Conservation (phyloP, 2,329 filamentous ascomycete genomes). For the Nemania sp. region DNA sequence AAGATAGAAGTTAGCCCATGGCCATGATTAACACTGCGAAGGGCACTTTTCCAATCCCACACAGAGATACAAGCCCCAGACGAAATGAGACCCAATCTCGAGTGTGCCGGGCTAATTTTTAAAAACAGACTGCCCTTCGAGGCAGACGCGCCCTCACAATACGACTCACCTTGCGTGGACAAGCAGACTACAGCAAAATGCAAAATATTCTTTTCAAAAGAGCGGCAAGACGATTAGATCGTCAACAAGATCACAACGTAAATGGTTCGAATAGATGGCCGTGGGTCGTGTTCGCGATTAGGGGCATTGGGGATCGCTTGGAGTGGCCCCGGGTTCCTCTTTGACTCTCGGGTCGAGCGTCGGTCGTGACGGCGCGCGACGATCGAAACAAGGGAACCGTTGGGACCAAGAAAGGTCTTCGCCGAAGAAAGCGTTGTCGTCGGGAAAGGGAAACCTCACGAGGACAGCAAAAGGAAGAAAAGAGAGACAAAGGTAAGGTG, state of each 20-base stretch:
- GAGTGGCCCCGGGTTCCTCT: slow-evolving; percentile 29
- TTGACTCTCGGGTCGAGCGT: slow-evolving; percentile 32
- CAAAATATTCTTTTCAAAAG: slow-evolving; percentile 36
- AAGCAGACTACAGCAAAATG: slow-evolving; percentile 32
- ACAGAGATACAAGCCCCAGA: too few species aligned
- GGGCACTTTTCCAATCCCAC: background rate
- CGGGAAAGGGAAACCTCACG: slow-evolving; percentile 39
- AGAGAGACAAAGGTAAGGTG: slow-evolving; percentile 39
- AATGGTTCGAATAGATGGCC: slow-evolving; percentile 26
- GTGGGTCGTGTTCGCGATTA: slow-evolving; percentile 33
- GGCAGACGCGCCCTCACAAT: background rate
- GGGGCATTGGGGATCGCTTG: slow-evolving; percentile 35
- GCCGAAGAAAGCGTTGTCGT: slow-evolving; percentile 39
- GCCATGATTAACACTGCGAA: slow-evolving; percentile 9
- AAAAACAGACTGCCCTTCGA: too few species aligned
- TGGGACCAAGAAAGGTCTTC: slow-evolving; percentile 31
- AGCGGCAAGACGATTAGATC: slow-evolving; percentile 42
- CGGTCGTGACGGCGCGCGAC: slow-evolving; percentile 28
- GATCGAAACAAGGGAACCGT: slow-evolving; percentile 31
- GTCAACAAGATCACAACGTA: slow-evolving; percentile 34
- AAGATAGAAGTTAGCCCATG: slow-evolving; percentile 27
- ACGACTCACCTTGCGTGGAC: slow-evolving; percentile 35
- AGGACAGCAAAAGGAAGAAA: slow-evolving; percentile 39
- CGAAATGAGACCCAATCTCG: too few species aligned
- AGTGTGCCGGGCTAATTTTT: too few species aligned